Evolutionary conservation across 192 early-diverging fungal species (phyloP).

Genomic region (Phycomyces nitens): DNA sequence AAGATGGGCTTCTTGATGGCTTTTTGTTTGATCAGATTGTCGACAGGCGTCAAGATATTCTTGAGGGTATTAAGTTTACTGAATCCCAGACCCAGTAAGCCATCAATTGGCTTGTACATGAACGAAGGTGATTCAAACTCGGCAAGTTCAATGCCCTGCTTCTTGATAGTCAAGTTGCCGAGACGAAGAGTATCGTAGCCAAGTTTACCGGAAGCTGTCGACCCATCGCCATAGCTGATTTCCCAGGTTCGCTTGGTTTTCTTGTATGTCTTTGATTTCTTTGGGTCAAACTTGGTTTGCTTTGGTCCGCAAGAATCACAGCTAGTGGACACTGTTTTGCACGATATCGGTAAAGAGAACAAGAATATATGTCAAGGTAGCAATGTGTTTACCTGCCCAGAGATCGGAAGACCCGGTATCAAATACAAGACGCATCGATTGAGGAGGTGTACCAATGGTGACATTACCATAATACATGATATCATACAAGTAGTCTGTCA

Average conservation of each 20-base stretch:
- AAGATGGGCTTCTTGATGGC: slow-evolving; percentile 60
- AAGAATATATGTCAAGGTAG: no score
- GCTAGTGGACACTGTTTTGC: slow-evolving; percentile 31
- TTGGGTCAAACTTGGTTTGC: slow-evolving; percentile 49
- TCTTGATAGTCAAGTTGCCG: slow-evolving; percentile 30
- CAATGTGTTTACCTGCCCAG: no score
- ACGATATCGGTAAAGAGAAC: no score
- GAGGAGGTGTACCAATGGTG: slow-evolving; percentile 15
- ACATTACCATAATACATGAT: slow-evolving; percentile 10
- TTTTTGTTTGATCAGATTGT: slow-evolving; percentile 51
- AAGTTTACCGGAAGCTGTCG: slow-evolving; percentile 16
- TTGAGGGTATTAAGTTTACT: slow-evolving; percentile 19
- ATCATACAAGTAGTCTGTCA: slow-evolving; percentile 30
- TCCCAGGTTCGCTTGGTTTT: slow-evolving; percentile 51
- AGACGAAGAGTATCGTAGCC: slow-evolving; percentile 26
- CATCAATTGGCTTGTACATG: slow-evolving; percentile 16
- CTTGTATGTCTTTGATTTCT: slow-evolving; percentile 51
- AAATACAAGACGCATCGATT: slow-evolving; percentile 4
- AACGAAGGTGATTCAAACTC: slow-evolving; percentile 22
- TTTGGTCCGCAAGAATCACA: slow-evolving; percentile 7
- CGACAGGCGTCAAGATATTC: slow-evolving; percentile 40
- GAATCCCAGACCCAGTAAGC: slow-evolving; percentile 33
- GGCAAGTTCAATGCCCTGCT: slow-evolving; percentile 31
- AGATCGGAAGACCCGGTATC: slow-evolving; percentile 8
- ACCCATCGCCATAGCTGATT: slow-evolving; percentile 51